Evolutionary conservation across 2,329 filamentous ascomycete species (phyloP).

Genomic region (Neopestalotiopsis rosae): DNA sequence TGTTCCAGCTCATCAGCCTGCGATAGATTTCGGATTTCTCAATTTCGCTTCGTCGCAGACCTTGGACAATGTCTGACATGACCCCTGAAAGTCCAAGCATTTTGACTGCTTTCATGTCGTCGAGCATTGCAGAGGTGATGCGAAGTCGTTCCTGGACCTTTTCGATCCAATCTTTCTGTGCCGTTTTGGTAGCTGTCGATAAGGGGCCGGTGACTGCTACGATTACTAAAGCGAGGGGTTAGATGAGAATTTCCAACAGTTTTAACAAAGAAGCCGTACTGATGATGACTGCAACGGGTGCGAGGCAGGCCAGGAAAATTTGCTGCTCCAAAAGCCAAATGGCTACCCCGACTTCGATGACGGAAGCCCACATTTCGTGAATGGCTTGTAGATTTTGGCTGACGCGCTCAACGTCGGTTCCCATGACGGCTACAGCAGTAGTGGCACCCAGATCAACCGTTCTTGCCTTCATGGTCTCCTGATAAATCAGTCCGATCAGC

Average conservation of each 20-base stretch:
- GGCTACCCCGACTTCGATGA: slow-evolving; percentile 34
- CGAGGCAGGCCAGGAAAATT: slow-evolving; percentile 28
- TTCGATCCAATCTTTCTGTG: slow-evolving; percentile 45
- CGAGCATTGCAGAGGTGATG: slow-evolving; percentile 45
- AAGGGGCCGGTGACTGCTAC: slow-evolving; percentile 26
- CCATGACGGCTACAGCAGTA: slow-evolving; percentile 39
- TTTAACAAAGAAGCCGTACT: not conserved
- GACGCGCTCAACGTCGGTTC: slow-evolving; percentile 40
- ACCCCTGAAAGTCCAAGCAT: slow-evolving; percentile 42
- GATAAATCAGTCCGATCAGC: slow-evolving; percentile 32
- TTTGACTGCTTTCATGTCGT: slow-evolving; percentile 52
- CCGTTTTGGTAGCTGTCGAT: slow-evolving; percentile 24
- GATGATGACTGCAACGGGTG: slow-evolving; percentile 11
- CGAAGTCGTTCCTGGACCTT: slow-evolving; percentile 48
- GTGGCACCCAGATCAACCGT: slow-evolving; percentile 30
- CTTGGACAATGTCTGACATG: slow-evolving; percentile 31
- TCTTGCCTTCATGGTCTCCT: slow-evolving; percentile 26
- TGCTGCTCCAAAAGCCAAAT: slow-evolving; percentile 36
- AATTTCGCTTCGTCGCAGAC: slow-evolving; percentile 35
- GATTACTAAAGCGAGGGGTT: slow-evolving; percentile 22
- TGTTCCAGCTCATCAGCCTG: slow-evolving; percentile 27
- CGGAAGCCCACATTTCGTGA: slow-evolving; percentile 36
- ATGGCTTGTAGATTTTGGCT: slow-evolving; percentile 25
- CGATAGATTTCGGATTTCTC: slow-evolving; percentile 34
- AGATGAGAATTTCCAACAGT: not conserved